A percentile compares a stretch with the other conserved stretches of the same genome.
These are phyloP conservation scores for Parietaria judaica DNA, from an alignment of 306 rosid genomes.

Conservation along the genomic window DNA sequence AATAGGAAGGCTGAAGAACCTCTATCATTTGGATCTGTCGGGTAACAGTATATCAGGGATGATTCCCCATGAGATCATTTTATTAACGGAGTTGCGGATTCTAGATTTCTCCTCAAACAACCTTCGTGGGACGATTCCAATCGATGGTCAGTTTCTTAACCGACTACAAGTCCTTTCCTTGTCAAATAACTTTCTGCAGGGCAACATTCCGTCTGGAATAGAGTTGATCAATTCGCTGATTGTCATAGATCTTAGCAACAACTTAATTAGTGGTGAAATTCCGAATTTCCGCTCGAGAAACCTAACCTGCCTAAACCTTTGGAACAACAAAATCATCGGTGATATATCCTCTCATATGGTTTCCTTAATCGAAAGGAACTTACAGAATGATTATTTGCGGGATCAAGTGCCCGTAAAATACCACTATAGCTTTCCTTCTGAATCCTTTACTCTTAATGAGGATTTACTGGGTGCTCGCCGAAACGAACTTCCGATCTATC, in stretches of 20 bases:
- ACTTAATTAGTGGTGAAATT: not conserved
- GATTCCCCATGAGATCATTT: not conserved
- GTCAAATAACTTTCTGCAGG: not conserved
- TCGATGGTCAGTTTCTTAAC: not conserved
- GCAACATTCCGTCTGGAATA: not conserved
- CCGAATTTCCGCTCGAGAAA: not conserved
- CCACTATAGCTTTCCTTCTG: no score
- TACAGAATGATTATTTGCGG: no score
- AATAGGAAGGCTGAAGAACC: not conserved
- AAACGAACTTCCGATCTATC: no score
- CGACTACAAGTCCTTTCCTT: not conserved
- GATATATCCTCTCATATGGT: constrained; percentile 4
- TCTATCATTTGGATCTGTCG: constrained; percentile 4
- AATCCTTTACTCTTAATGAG: no score
- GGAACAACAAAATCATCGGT: constrained; percentile 8
- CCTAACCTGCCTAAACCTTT: not conserved
- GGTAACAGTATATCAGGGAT: not conserved
- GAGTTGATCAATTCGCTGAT: not conserved
- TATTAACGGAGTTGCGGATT: not conserved
- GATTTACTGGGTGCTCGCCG: no score
- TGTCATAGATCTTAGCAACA: not conserved
- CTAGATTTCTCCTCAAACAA: constrained; percentile 3
- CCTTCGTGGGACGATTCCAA: not conserved
- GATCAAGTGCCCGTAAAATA: no score
- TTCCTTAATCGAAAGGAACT: no score